Base-by-base conservation (phyloP, 2,329 filamentous ascomycete species). In the Paraphaeosphaeria sporulosa region DNA sequence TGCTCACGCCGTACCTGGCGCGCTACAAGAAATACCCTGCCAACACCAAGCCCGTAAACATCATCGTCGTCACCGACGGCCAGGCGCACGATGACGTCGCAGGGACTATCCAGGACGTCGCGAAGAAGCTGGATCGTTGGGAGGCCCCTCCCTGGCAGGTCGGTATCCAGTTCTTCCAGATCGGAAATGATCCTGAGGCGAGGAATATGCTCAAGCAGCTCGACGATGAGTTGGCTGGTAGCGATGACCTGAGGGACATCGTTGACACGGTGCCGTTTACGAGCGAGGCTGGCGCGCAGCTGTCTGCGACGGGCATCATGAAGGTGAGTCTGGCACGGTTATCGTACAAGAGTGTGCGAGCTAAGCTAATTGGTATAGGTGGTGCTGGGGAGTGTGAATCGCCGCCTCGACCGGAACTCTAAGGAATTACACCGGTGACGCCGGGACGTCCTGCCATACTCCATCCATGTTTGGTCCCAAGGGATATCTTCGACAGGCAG, bases 101-200 rank as follows among this genome's bases (percentile, higher is more conserved):
- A 75, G 83, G 82, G 8, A 60, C 66, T 17, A 87, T 98, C 50
- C 81, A 92, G 43, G 76, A 79, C 3, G 83, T 86, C 0, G 94
- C 93, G 0, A 84, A 84, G 76, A 88, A 87, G 71, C 85, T 98
- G 34, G 90, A 95, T 71, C 78, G 78, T 54, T 76, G 90, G 8
- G 84, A 89, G 9, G 93, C 93, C 0, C 87, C 90, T 4, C 84
- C 89, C 0, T 91, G 91, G 83, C 95, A 98, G 80, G 83, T 97
- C 9, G 94, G 94, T 36, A 87, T 98, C 58, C 94, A 98, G 76
- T 98, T 98, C 81, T 96, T 98, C 82, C 94, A 97, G 79, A 91
- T 98, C 47, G 94, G 95, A 58, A 84, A 86, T 52, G 92, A 96
- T 67, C 72, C 79, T 0, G 81, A 78, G 0, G 94, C 94, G 0